Percentiles rank a stretch among this genome's conserved stretches.
Conservation (phyloP, 2,329 filamentous ascomycete species). For the Trichoderma brevicompactum region DNA sequence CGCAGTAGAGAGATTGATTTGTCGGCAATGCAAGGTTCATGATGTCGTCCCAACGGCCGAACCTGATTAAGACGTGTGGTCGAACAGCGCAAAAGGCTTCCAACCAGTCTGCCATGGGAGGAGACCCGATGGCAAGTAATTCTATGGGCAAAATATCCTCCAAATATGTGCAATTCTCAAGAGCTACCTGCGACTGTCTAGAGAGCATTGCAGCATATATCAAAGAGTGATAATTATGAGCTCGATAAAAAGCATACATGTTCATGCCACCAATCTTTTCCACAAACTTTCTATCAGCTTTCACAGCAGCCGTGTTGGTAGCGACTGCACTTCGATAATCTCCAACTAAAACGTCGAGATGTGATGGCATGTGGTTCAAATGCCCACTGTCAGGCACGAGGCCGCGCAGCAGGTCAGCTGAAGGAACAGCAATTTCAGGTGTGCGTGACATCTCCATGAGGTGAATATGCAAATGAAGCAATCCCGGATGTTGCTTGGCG, state of each 20-base stretch:
- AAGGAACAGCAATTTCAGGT: conserved; percentile 62
- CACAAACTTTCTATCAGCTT: conserved; percentile 1
- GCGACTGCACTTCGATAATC: not conserved
- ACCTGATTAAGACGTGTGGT: conserved; percentile 68
- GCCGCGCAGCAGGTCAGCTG: conserved; percentile 62
- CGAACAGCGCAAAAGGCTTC: conserved; percentile 8
- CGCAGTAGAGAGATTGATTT: conserved; percentile 64
- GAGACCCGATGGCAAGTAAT: not conserved
- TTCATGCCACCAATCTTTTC: not conserved
- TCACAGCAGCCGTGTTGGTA: not conserved
- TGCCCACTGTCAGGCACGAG: conserved; percentile 69
- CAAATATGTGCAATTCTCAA: not conserved
- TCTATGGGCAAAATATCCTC: not conserved
- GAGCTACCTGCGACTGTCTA: not conserved
- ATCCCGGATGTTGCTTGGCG: not conserved
- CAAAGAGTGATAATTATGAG: not conserved
- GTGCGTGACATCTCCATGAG: conserved; percentile 71
- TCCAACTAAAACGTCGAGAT: conserved; percentile 4
- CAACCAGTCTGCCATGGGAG: not conserved
- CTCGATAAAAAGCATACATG: not conserved
- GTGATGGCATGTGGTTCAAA: conserved; percentile 43
- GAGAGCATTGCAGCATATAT: conserved; percentile 15
- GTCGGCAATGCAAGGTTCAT: conserved; percentile 57
- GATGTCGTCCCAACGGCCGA: conserved; percentile 71
- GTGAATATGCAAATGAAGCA: conserved; percentile 26